Evolutionary conservation across 495 filamentous ascomycete genomes (phyloP), one percentile per base, ranked within the genome.

Genomic region (Haplographium delicatum): DNA sequence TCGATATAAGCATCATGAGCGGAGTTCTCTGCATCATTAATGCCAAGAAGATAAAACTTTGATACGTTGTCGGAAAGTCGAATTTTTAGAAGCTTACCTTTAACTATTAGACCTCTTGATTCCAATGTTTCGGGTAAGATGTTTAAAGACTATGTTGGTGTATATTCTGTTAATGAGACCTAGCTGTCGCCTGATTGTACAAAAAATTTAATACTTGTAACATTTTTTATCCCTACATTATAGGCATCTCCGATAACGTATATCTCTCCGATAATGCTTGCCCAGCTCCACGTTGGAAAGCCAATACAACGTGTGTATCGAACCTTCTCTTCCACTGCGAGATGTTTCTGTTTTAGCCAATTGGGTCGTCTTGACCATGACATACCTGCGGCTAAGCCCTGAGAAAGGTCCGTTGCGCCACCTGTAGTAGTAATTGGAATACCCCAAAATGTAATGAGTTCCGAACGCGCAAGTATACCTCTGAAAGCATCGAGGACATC

Each of bases 211-310:
- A 41, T 41, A 41, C 19, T 8, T 4, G 38, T 20, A 5, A 15
- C 38, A 41, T 20, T 41, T 24, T 41, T 4, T 5, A 4, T 19
- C 5, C 4, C 11, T 15, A 3, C 4, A 22, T 3, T 2, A 20
- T 3, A 11, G 38, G 3, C 18, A 6, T 3, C 15, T 19, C 18
- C 38, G 20, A 41, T 18, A 19, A 15, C 4, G 38, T 4, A 41
- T 15, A 41, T 41, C 5, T 41, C 38, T 5, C 8, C 38, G 23
- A 7, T 44, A 6, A 44, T 6, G 15, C 41, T 44, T 6, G 41
- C 6, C 44, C 44, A 47, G 26, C 27, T 34, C 44, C 44, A 47
- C 2, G 27, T 47, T 7, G 44, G 26, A 26, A 47, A 47, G 16
- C 16, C 26, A 34, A 23, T 3, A 4, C 44, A 19, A n/a, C 44